A percentile compares a stretch with the other conserved stretches of the same genome.
Evolutionary conservation across 352 stramenopile genomes (phyloP).

Genomic region (Vaucheria bursata): DNA sequence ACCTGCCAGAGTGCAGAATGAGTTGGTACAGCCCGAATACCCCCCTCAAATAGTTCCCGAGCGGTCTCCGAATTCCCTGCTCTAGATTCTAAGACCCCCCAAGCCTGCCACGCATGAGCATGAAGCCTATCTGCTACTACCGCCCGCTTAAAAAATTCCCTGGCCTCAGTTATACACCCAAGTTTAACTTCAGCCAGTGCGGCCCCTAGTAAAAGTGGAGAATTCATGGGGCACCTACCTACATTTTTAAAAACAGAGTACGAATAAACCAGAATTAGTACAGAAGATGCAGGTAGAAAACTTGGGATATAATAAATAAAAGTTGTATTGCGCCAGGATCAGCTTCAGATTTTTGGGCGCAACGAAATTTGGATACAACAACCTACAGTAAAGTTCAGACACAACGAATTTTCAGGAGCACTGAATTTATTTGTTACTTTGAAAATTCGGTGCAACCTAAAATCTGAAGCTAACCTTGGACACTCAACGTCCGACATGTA

Average conservation of each 20-base stretch:
- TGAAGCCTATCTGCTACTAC: constrained; percentile 45
- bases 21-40: constrained; percentile 40
- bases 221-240: constrained; percentile 41
- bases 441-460: too few relatives aligned
- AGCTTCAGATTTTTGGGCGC: too few relatives aligned
- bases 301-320: too few relatives aligned
- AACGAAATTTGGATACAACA: too few relatives aligned
- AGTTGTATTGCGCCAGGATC: too few relatives aligned
- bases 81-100: constrained; percentile 47
- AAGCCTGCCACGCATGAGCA: constrained; percentile 51
- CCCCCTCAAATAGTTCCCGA: constrained; percentile 42
- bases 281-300: background rate
- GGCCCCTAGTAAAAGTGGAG: constrained; percentile 48
- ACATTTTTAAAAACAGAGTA: too few relatives aligned
- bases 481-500: too few relatives aligned
- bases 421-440: too few relatives aligned
- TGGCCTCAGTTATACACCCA: constrained; percentile 19
- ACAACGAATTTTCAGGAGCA: too few relatives aligned
- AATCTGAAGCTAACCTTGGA: too few relatives aligned
- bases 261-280: background rate
- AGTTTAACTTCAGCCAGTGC: constrained; percentile 41
- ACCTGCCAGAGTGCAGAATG: constrained; percentile 51
- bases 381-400: too few relatives aligned
- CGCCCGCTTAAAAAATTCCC: constrained; percentile 42
- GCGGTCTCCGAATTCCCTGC: constrained; percentile 43